A percentile compares a stretch with the other conserved stretches of the same genome.
phyloP scores from a whole-genome alignment of 2,329 filamentous ascomycete genomes.

The Aspergillus sp. region DNA sequence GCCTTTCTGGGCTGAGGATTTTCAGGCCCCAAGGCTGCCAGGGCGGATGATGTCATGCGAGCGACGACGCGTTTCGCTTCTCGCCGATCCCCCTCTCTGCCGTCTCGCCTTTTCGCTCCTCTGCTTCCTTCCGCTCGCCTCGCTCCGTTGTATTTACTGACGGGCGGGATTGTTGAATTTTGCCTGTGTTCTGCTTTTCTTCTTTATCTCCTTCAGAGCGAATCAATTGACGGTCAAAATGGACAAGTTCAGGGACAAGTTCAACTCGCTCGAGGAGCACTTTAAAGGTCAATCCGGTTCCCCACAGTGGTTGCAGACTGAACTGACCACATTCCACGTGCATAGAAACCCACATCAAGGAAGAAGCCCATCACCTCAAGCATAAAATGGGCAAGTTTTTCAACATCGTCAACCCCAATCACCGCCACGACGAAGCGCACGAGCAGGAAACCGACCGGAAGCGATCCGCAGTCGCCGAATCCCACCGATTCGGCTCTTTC shows the following conservation, averaged over 20 bases:
- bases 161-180: no score
- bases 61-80: background rate
- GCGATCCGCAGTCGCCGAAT: conserved; percentile 67
- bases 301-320: background rate
- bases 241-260: conserved; percentile 27
- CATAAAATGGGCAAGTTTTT: conserved; percentile 64
- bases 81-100: background rate
- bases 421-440: conserved; percentile 91
- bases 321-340: conserved; percentile 1
- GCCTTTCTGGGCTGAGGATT: background rate
- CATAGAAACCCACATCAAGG: conserved; percentile 42
- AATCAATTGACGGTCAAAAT: conserved; percentile 14
- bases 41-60: conserved; percentile 5
- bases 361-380: conserved; percentile 59
- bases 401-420: conserved; percentile 76
- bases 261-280: conserved; percentile 25
- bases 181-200: no score
- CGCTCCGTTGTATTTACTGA: no score
- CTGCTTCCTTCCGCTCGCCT: background rate
- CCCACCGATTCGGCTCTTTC: conserved; percentile 84
- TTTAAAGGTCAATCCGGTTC: conserved; percentile 24
- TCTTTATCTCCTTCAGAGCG: no score
- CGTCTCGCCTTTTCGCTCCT: background rate
- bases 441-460: conserved; percentile 82
- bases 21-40: background rate